These are phyloP conservation scores for Cryptococcus neoformans DNA, from an alignment of 1,284 basidiomycete species.

Conservation along the genomic window DNA sequence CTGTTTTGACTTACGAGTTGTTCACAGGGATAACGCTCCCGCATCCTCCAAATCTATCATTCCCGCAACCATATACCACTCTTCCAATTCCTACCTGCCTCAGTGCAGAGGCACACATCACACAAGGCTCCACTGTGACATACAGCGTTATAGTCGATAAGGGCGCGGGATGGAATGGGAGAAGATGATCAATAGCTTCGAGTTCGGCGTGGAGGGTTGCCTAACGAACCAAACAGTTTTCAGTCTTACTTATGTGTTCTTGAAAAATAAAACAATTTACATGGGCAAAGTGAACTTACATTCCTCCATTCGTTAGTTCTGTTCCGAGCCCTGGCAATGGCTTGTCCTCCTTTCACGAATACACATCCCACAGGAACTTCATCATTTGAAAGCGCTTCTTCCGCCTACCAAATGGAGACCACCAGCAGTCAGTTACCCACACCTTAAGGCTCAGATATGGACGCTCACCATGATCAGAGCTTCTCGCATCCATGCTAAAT, in stretches of 20 bases:
- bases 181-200: conserved; percentile 90
- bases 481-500: conserved; percentile 49
- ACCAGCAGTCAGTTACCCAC: conserved; percentile 3
- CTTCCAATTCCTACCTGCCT: conserved; percentile 87
- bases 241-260: not conserved
- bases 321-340: conserved; percentile 86
- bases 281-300: conserved; percentile 53
- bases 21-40: conserved; percentile 92
- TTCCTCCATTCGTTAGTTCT: conserved; percentile 92
- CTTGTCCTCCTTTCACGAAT: conserved; percentile 72
- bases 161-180: conserved; percentile 61
- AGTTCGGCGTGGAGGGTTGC: conserved; percentile 97
- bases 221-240: conserved; percentile 50
- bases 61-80: conserved; percentile 91
- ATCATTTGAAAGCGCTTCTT: conserved; percentile 74
- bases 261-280: not conserved
- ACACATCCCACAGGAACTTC: conserved; percentile 98
- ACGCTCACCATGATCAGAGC: conserved; percentile 46
- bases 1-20: conserved; percentile 56
- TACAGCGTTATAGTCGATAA: conserved; percentile 82
- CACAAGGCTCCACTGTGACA: conserved; percentile 98
- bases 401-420: conserved; percentile 39
- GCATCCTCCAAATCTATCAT: conserved; percentile 96
- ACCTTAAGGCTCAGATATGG: not conserved
- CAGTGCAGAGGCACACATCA: conserved; percentile 97